These are phyloP conservation scores for Discostella stelligera DNA, from an alignment of 352 stramenopile species.

Conservation along the genomic window DNA sequence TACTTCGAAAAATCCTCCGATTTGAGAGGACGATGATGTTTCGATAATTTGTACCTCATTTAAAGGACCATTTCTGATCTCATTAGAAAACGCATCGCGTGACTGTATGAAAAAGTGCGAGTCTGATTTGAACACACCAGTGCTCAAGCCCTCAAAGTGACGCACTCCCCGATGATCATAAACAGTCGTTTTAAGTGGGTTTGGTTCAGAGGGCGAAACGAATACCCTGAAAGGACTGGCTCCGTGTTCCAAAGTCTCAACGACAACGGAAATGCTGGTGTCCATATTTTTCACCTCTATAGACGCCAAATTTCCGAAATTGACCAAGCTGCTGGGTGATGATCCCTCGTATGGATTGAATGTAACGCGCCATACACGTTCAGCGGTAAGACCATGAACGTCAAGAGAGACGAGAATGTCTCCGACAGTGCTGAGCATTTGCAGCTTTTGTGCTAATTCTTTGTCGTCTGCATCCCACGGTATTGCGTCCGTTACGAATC, in stretches of 20 bases:
- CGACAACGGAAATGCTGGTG: constrained; percentile 32
- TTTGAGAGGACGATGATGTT: constrained; percentile 72
- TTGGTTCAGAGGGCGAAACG: constrained; percentile 60
- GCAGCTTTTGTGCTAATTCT: constrained; percentile 77
- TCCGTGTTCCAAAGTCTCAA: constrained; percentile 52
- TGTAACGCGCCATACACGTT: constrained; percentile 46
- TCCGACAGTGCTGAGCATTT: constrained; percentile 81
- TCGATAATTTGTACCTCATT: constrained; percentile 91
- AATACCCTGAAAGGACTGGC: constrained; percentile 68
- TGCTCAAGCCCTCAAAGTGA: constrained; percentile 73
- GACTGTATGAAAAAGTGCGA: constrained; percentile 90
- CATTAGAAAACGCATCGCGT: constrained; percentile 88
- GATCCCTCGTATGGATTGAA: constrained; percentile 65
- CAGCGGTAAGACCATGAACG: constrained; percentile 33
- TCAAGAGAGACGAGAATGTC: constrained; percentile 61
- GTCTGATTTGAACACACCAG: constrained; percentile 66
- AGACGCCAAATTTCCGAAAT: constrained; percentile 78
- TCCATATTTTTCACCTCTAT: constrained; percentile 41
- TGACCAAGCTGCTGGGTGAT: constrained; percentile 53
- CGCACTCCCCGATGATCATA: constrained; percentile 62
- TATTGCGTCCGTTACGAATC: constrained; percentile 72
- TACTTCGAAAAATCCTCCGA: constrained; percentile 82
- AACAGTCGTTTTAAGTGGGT: constrained; percentile 54
- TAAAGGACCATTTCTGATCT: constrained; percentile 84
- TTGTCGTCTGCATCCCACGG: constrained; percentile 63